phyloP scores from a whole-genome alignment of 352 stramenopile species.

The Phytophthora brassicae region DNA sequence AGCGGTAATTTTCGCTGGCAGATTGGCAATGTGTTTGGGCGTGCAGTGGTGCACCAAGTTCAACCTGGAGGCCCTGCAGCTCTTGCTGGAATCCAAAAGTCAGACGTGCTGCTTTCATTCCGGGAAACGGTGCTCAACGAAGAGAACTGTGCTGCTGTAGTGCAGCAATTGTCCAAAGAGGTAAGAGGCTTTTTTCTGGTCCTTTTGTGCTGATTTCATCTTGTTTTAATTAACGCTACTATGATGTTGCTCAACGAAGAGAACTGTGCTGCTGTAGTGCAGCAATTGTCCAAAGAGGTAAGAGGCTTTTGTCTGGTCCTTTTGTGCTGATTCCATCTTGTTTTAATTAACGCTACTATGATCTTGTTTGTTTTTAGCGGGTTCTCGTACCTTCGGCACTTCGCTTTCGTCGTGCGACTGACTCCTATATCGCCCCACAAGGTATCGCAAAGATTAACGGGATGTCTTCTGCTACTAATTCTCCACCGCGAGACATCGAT shows the following conservation, averaged over 20 bases:
- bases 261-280: constrained; percentile 77
- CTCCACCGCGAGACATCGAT: constrained; percentile 41
- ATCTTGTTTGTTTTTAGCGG: constrained; percentile 28
- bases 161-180: constrained; percentile 79
- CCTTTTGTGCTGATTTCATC: not conserved
- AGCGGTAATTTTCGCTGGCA: constrained; percentile 80
- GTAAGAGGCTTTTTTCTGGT: constrained; percentile 30
- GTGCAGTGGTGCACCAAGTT: constrained; percentile 80
- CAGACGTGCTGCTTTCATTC: constrained; percentile 81
- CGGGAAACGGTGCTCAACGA: constrained; percentile 72
- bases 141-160: constrained; percentile 72
- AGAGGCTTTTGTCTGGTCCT: constrained; percentile 1
- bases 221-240: constrained; percentile 9
- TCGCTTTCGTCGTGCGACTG: constrained; percentile 68
- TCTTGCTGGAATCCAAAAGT: constrained; percentile 78
- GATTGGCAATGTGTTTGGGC: constrained; percentile 84
- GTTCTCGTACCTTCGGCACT: constrained; percentile 69
- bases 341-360: constrained; percentile 7
- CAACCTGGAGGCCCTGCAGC: constrained; percentile 63
- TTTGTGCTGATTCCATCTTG: not conserved
- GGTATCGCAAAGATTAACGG: constrained; percentile 19
- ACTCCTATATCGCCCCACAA: constrained; percentile 34
- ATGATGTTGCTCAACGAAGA: constrained; percentile 73
- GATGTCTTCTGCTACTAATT: constrained; percentile 9
- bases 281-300: constrained; percentile 79